These are phyloP conservation scores for Fusarium haematococcum DNA, from an alignment of 2,329 filamentous ascomycete genomes.

Conservation along the genomic window DNA sequence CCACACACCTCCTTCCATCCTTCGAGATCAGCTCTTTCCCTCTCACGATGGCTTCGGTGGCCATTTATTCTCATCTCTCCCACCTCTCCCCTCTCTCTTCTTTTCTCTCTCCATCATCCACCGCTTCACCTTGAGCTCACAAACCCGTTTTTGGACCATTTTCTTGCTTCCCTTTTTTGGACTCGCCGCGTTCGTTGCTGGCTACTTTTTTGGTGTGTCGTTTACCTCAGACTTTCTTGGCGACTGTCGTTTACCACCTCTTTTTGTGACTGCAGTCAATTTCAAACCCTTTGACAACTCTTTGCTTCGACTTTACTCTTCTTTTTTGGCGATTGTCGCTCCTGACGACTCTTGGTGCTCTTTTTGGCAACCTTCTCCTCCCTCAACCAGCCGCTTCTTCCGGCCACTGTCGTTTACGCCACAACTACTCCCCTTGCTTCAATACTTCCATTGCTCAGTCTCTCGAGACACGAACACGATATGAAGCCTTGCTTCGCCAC, in stretches of 20 bases:
- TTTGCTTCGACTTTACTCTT: background rate
- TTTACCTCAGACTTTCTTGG: conserved; percentile 37
- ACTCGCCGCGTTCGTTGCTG: conserved; percentile 30
- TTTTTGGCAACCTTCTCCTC: background rate
- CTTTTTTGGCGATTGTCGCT: background rate
- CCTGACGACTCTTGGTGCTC: background rate
- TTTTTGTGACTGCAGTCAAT: background rate
- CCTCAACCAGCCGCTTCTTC: conserved; percentile 18
- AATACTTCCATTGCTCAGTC: conserved; percentile 19
- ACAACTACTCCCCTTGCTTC: conserved; percentile 39
- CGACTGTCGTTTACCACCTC: conserved; percentile 47
- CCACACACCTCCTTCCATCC: background rate
- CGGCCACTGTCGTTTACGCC: conserved; percentile 50
- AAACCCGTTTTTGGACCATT: conserved; percentile 40
- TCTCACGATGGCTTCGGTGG: background rate
- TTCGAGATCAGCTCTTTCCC: conserved; percentile 2
- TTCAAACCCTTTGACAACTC: background rate
- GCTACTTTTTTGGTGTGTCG: conserved; percentile 10
- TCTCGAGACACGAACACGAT: conserved; percentile 8
- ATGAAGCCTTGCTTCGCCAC: conserved; percentile 40
- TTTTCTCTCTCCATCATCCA: conserved; percentile 26
- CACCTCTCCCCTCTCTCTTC: background rate
- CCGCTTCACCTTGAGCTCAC: conserved; percentile 36
- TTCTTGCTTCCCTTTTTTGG: conserved; percentile 50
- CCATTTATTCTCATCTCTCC: background rate